A percentile compares a stretch with the other conserved stretches of the same genome.
Conservation (phyloP, 2,329 filamentous ascomycete species). For the Pseudogymnoascus pannorum region DNA sequence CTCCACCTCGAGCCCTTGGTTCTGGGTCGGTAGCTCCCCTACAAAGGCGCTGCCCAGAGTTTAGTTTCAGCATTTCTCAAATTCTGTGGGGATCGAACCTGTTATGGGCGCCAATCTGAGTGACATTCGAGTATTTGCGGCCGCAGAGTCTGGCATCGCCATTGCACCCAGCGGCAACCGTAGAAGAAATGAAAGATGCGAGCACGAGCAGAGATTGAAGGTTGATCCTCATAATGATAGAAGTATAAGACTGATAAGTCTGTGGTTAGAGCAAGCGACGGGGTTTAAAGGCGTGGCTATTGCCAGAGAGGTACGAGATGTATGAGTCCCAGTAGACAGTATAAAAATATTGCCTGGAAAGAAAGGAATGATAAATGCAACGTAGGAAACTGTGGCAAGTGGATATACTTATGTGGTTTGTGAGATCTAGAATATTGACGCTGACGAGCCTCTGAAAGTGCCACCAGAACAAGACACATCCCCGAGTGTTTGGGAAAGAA, state of each 20-base stretch:
- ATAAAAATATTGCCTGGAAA: neutral
- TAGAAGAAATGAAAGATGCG: slow-evolving; percentile 14
- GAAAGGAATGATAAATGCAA: neutral
- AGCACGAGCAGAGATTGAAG: neutral
- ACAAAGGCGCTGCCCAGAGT: slow-evolving; percentile 23
- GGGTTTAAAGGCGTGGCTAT: neutral
- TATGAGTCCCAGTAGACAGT: neutral
- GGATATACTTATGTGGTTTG: neutral
- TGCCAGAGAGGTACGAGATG: neutral
- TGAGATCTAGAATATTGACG: neutral
- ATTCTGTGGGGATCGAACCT: slow-evolving; percentile 49
- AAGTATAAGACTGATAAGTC: neutral
- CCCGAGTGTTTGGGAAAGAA: neutral
- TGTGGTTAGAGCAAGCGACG: neutral
- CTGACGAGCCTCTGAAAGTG: neutral
- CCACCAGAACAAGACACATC: neutral
- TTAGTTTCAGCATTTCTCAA: slow-evolving; percentile 36
- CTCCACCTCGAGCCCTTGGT: slow-evolving; percentile 53
- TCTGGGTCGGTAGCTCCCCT: slow-evolving; percentile 30
- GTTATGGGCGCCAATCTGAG: slow-evolving; percentile 65
- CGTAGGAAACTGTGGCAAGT: neutral
- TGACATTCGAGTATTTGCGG: slow-evolving; percentile 66
- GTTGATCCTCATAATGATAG: slow-evolving; percentile 3
- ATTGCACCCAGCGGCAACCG: slow-evolving; percentile 51
- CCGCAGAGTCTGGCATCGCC: slow-evolving; percentile 70